Percentiles rank a stretch among this genome's conserved stretches.
phyloP scores from a whole-genome alignment of 805 yeast genomes.

The Saitoella complicata region DNA sequence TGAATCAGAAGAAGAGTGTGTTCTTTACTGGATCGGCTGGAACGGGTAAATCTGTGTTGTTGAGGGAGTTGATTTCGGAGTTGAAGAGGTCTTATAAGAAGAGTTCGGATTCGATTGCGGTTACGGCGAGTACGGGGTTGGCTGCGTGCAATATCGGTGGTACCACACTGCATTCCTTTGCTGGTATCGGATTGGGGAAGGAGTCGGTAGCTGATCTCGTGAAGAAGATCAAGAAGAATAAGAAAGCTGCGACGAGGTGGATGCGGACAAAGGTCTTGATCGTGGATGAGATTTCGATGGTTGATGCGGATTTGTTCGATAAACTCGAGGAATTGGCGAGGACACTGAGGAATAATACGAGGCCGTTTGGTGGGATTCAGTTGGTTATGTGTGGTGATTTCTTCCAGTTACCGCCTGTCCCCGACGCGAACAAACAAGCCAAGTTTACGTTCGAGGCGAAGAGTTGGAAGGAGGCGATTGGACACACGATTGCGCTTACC shows the following conservation, averaged over 20 bases:
- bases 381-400: conserved; percentile 86
- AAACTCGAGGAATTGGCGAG: conserved; percentile 61
- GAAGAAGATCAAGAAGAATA: conserved; percentile 32
- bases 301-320: conserved; percentile 61
- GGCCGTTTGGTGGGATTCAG: conserved; percentile 92
- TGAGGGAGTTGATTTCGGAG: conserved; percentile 46
- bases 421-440: conserved; percentile 23
- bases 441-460: conserved; percentile 60
- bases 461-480: conserved; percentile 50
- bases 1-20: conserved; percentile 41
- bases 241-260: conserved; percentile 42
- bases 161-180: conserved; percentile 65
- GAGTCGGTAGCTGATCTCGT: conserved; percentile 33
- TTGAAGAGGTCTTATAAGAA: conserved; percentile 29
- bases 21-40: conserved; percentile 95
- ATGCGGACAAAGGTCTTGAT: conserved; percentile 48
- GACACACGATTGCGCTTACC: conserved; percentile 51
- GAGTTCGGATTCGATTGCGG: conserved; percentile 42
- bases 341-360: conserved; percentile 30
- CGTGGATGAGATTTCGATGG: conserved; percentile 90
- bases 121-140: conserved; percentile 90
- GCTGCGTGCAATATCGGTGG: conserved; percentile 95
- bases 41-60: conserved; percentile 87
- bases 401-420: conserved; percentile 87
- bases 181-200: conserved; percentile 71